Base-by-base conservation (phyloP, 306 rosid genomes). In the Sophora flavescens region DNA sequence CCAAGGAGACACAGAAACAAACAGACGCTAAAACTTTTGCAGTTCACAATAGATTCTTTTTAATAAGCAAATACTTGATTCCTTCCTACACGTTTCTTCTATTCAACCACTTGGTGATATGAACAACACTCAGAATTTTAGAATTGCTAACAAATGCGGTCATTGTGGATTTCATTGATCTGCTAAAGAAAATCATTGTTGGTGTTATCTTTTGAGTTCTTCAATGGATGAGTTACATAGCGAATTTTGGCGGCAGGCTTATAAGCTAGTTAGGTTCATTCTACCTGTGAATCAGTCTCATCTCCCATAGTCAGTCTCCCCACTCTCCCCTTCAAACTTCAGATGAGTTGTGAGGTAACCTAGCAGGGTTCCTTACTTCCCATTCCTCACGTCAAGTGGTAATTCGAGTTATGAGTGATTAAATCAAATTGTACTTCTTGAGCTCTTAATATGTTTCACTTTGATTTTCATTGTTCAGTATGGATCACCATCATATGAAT, bases 211-310 rank as follows among this genome's bases (percentile, higher is more conserved):
- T 22, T 22, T 22, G 22, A 22, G 22, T 22, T 22, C 22, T 22
- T 22, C 22, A 22, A 22, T 22, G 22, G 22, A 22, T 22, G 22
- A 22, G 22, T 22, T 22, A 22, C 22, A 22, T 6, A 53, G 6
- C 52, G 58, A 72, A 70, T 60, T 59, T 12, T 36, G 36, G 77
- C 36, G 50, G 70, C 60, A n/a, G 64, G 54, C 9, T 54, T 56
- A 68, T 53, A 56, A 42, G 75, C 76, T 47, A 11, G 15, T 16
- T 57, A 13, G 26, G 56, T 14, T 42, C 38, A 59, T 38, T 16
- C 32, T 53, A 15, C 16, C 51, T 14, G 12, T 53, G 30, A 42
- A 33, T 48, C 35, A 78, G 6, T 50, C 63, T 30, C 32, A 30
- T 30, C 32, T 30, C 32, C 32, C 32, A 30, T 30, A 3, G 32